Evolutionary conservation across 352 stramenopile species (phyloP).

Genomic region (Pythium vanterpoolii): DNA sequence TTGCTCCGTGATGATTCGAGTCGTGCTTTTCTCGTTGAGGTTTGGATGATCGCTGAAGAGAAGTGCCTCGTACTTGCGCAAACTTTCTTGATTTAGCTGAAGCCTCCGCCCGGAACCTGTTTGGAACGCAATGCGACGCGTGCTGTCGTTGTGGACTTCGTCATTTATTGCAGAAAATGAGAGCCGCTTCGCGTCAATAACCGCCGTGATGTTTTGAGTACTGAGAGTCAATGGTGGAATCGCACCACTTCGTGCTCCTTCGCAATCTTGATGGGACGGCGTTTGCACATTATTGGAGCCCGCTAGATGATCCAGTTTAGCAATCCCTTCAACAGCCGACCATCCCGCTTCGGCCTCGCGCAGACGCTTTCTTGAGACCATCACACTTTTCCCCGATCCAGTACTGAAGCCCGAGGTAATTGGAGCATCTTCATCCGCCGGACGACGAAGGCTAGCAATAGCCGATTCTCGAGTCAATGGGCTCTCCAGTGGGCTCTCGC

Average conservation of each 20-base stretch:
- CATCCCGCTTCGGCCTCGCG: neutral
- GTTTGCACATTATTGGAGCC: neutral
- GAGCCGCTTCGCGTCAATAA: conserved; percentile 3
- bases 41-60: neutral
- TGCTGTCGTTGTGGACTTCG: neutral
- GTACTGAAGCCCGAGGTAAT: conserved; percentile 1
- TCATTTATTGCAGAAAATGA: conserved; percentile 4
- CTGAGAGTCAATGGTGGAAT: neutral
- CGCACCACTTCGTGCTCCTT: neutral
- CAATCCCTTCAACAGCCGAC: neutral
- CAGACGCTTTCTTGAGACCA: neutral
- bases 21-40: neutral
- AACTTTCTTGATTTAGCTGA: neutral
- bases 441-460: neutral
- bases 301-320: neutral
- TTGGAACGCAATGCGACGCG: neutral
- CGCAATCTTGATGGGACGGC: neutral
- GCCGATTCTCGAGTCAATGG: neutral
- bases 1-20: neutral
- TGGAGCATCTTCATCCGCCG: neutral
- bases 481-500: conserved; percentile 1
- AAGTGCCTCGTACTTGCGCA: conserved; percentile 6
- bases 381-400: conserved; percentile 2
- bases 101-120: conserved; percentile 1
- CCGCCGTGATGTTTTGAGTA: neutral